Percentiles rank a stretch among this genome's conserved stretches.
Conservation (phyloP, 139 green algal genomes). For the Closterium sp. region DNA sequence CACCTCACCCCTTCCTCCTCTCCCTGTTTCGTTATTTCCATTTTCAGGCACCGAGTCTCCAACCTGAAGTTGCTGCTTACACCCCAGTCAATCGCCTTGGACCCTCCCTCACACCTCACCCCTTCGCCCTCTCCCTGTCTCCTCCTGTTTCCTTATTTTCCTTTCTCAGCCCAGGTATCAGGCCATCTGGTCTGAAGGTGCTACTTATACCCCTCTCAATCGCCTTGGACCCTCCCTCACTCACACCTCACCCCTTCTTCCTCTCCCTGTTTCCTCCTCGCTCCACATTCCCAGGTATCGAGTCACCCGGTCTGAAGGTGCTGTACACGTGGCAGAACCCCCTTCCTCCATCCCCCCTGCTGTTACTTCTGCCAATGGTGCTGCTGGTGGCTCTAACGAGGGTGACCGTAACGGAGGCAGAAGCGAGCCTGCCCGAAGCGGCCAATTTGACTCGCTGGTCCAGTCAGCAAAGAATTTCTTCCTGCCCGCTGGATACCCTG, state of each 20-base stretch:
- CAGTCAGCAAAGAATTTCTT: slow-evolving; percentile 16
- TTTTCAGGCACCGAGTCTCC: no score
- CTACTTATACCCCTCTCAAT: not conserved
- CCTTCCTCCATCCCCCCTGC: not conserved
- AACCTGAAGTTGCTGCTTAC: no score
- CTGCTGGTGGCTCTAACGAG: not conserved
- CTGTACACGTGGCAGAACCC: not conserved
- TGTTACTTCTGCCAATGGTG: not conserved
- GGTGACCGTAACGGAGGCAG: not conserved
- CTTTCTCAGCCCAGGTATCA: not conserved
- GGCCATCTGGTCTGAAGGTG: not conserved
- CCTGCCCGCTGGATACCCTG: slow-evolving; percentile 13
- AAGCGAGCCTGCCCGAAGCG: not conserved
- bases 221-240: not conserved
- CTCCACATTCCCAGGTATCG: not conserved
- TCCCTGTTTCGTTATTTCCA: no score
- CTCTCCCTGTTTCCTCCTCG: no score
- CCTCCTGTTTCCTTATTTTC: not conserved
- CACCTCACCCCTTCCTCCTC: no score
- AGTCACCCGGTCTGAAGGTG: not conserved
- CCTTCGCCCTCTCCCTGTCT: not conserved
- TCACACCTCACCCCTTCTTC: not conserved
- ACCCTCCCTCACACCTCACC: no score
- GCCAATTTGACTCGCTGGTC: not conserved
- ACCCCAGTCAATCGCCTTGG: no score